Base-by-base conservation (phyloP, 148 eudicot genomes). In the Cornus controversa region DNA sequence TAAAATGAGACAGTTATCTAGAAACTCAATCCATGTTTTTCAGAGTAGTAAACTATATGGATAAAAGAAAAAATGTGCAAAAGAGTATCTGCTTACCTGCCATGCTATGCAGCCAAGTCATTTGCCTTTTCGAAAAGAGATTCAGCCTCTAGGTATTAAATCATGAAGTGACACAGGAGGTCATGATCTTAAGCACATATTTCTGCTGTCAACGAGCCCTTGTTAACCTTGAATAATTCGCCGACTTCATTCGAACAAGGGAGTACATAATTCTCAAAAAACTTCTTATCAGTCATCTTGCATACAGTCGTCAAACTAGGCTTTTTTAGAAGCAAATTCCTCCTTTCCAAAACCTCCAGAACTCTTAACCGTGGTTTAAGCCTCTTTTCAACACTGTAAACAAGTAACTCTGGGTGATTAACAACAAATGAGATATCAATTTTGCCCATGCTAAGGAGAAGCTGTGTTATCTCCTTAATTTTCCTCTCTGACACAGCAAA, bases 171-270 rank as follows among this genome's bases (percentile, higher is more conserved):
- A 31, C 34, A 31, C 2, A 31, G 34, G 34, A 31, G 2, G 34
- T 31, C 34, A 31, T 31, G 34, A 31, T 31, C 34, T 31, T 31
- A 31, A 0, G 34, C 34, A 31, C 34, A 31, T 31, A 31, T 31
- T 31, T 31, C 40, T 66, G 36, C 22, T 66, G 37, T 29, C 27
- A 40, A 34, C n/a, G 63, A 60, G 0, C 13, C 24, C 34, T 20
- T 47, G 20, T 18, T 68, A 72, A 71, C 64, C 45, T 40, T 10
- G 42, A 25, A 77, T 53, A 40, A 22, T 60, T 54, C 31, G 50
- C 81, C 83, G 66, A 80, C 67, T 42, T 75, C 78, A 24, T 73
- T 65, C 42, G 70, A 16, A 80, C 73, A 64, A 10, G 83, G 81
- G 28, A 63, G 68, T 75, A 84, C 78, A 73, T 31, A 84, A 58